A percentile compares a stretch with the other conserved stretches of the same genome.
Conservation (phyloP, 116 monocot genomes). For the Zostera marina region DNA sequence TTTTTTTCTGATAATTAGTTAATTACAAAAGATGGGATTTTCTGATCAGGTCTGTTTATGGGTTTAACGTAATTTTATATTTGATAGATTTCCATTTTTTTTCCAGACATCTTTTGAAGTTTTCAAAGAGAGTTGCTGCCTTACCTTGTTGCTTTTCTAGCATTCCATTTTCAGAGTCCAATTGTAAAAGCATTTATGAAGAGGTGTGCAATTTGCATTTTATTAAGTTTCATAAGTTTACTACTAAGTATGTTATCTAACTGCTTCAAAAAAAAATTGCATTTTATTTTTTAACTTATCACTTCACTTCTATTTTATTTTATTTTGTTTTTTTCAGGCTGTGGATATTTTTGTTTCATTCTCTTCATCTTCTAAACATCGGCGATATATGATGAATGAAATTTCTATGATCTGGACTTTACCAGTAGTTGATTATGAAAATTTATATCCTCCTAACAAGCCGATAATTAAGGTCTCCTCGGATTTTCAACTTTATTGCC, state of each 20-base stretch:
- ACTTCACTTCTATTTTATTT: background rate
- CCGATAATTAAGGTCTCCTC: conserved; percentile 49
- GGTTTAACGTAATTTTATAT: no score
- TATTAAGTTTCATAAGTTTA: no score
- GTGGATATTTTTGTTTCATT: conserved; percentile 71
- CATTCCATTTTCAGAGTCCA: conserved; percentile 19
- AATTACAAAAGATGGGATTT: no score
- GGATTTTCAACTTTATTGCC: background rate
- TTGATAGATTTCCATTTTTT: background rate
- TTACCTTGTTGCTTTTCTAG: conserved; percentile 20
- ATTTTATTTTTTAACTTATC: background rate
- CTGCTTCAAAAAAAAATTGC: no score
- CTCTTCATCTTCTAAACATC: conserved; percentile 21
- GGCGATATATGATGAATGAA: conserved; percentile 32
- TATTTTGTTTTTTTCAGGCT: conserved; percentile 33
- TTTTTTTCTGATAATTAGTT: no score
- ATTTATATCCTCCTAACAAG: conserved; percentile 21
- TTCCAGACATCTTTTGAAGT: conserved; percentile 90
- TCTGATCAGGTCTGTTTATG: no score
- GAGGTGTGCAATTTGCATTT: conserved; percentile 34
- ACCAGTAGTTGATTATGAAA: conserved; percentile 15
- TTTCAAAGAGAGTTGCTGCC: conserved; percentile 62
- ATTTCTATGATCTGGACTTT: conserved; percentile 40
- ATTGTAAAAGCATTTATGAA: conserved; percentile 50
- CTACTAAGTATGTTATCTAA: no score